Evolutionary conservation across 768 basidiomycete genomes (phyloP).

Genomic region (Suillus cothurnatus): DNA sequence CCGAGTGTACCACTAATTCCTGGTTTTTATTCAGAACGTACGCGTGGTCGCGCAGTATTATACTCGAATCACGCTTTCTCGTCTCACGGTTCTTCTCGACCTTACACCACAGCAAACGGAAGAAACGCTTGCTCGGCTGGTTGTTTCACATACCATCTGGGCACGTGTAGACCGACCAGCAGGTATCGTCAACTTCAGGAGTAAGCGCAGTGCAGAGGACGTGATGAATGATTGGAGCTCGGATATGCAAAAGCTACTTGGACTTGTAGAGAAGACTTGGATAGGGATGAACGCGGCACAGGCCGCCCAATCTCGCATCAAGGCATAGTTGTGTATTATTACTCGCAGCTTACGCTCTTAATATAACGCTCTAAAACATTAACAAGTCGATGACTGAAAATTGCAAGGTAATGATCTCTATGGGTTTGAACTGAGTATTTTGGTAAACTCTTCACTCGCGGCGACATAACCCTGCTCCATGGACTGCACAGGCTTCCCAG

Average conservation of each 20-base stretch:
- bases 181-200: conserved; percentile 86
- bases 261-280: conserved; percentile 98
- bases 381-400: background rate
- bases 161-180: conserved; percentile 92
- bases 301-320: conserved; percentile 73
- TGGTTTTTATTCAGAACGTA: conserved; percentile 68
- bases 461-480: background rate
- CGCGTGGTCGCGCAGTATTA: conserved; percentile 95
- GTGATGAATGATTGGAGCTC: conserved; percentile 99
- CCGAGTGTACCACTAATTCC: conserved; percentile 1
- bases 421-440: conserved; percentile 3
- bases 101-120: conserved; percentile 83
- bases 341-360: background rate
- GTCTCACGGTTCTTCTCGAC: conserved; percentile 87
- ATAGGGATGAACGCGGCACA: conserved; percentile 93
- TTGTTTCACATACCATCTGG: conserved; percentile 90
- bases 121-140: conserved; percentile 84
- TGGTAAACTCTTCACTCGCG: conserved; percentile 16
- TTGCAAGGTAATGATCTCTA: background rate
- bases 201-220: conserved; percentile 82
- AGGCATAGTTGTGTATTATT: conserved; percentile 34
- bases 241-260: conserved; percentile 90
- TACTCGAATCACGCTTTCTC: conserved; percentile 83
- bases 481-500: conserved; percentile 16
- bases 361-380: conserved; percentile 5